phyloP scores from a whole-genome alignment of 2,329 filamentous ascomycete species.

The Nakataea oryzae region DNA sequence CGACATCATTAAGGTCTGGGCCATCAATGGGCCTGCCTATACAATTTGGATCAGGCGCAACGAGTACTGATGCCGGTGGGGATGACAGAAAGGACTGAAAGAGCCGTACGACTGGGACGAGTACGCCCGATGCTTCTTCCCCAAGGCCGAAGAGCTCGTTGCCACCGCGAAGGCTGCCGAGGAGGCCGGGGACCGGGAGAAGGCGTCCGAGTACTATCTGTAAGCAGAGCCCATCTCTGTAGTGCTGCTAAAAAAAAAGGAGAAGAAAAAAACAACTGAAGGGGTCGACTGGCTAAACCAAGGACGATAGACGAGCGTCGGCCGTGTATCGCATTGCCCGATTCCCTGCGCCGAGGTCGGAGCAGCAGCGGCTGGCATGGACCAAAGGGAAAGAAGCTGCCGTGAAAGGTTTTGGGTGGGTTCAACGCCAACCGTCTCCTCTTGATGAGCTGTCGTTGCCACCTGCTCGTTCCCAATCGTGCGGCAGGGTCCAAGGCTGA shows the following conservation, averaged over 20 bases:
- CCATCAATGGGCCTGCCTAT: neutral
- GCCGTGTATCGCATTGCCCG: slow-evolving; percentile 23
- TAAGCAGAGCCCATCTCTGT: slow-evolving; percentile 7
- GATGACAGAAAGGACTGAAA: neutral
- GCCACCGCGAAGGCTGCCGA: slow-evolving; percentile 1
- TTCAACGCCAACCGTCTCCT: neutral
- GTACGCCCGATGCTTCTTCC: slow-evolving; percentile 22
- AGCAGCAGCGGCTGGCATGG: slow-evolving; percentile 18
- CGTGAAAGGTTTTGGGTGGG: slow-evolving; percentile 14
- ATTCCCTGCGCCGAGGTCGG: slow-evolving; percentile 20
- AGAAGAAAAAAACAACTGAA: too few species aligned
- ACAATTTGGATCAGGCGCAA: too few species aligned
- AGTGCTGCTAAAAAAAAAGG: neutral
- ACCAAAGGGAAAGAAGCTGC: slow-evolving; percentile 16
- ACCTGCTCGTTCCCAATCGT: too few species aligned
- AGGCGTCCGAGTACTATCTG: slow-evolving; percentile 21
- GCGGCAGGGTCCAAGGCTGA: too few species aligned
- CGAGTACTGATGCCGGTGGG: neutral
- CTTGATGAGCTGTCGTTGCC: neutral
- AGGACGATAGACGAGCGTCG: slow-evolving; percentile 14
- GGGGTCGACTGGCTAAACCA: neutral
- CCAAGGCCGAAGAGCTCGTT: slow-evolving; percentile 17
- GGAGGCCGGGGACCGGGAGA: slow-evolving; percentile 12
- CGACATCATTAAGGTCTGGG: neutral
- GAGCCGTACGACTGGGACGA: slow-evolving; percentile 20